Base-by-base conservation (phyloP, 495 filamentous ascomycete genomes). In the Aspergillus sparsus region DNA sequence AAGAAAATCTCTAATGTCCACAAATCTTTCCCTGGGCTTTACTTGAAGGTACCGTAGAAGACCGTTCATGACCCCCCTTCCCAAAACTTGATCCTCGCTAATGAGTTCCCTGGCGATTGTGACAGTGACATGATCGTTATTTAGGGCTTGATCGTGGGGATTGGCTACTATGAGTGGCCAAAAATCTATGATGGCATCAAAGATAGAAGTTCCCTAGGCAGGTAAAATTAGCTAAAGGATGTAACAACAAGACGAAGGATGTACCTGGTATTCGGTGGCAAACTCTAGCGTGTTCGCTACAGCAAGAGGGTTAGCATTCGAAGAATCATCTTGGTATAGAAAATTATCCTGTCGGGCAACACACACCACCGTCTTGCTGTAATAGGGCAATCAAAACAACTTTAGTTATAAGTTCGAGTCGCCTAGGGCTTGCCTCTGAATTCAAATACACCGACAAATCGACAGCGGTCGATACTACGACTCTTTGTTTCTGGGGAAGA, bases 51-150 rank as follows among this genome's bases (percentile, higher is more conserved):
- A 45, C n/a, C 18, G 42, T 6, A 45, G 42, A 15, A 45, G 42
- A 11, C 42, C 42, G n/a, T 45, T 45, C 42, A 45, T 45, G 42
- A 45, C 42, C 18, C 42, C 42, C n/a, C 42, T 45, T 45, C 42
- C 42, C 0, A 45, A 15, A 7, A 45, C n/a, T 6, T 6, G 7
- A 6, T 45, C 42, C 18, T 45, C 42, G 9, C 18, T 45, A 6
- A 45, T 15, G 12, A 45, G 42, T 12, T 45, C 42, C 6, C 18
- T 45, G 42, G 42, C 42, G 7, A 45, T 11, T 6, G 42, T 15
- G 13, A 15, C 18, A 7, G 42, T n/a, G 42, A 45, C n/a, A 15
- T 45, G 10, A 3, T 11, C 7, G 42, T 45, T 15, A 12, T 45
- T 15, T 7, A 15, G 10, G n/a, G 18, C n/a, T 12, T 11, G 42